Evolutionary conservation across 2,329 filamentous ascomycete genomes (phyloP).

Genomic region (Bipolaris cookei): DNA sequence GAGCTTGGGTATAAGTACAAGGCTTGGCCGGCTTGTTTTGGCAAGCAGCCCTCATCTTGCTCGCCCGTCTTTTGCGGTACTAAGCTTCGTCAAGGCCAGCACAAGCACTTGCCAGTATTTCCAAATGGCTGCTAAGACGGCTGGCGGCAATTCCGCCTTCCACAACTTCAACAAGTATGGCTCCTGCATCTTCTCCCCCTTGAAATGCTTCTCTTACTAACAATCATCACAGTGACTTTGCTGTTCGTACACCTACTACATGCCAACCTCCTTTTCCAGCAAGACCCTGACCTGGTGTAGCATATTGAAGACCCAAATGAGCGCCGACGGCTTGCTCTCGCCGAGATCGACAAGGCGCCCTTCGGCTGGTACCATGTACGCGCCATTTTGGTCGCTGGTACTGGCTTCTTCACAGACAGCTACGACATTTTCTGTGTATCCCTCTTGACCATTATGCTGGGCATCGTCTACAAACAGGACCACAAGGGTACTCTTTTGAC

Average conservation of each 20-base stretch:
- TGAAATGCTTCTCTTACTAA: not conserved
- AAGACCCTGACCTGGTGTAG: not conserved
- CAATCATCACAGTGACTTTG: slow-evolving; percentile 28
- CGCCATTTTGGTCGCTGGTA: slow-evolving; percentile 77
- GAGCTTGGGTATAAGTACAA: slow-evolving; percentile 17
- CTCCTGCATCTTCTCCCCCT: not conserved
- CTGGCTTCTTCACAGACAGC: slow-evolving; percentile 86
- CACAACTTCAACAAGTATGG: slow-evolving; percentile 36
- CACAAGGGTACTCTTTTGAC: slow-evolving; percentile 62
- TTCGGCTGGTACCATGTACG: slow-evolving; percentile 85
- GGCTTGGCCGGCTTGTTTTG: slow-evolving; percentile 13
- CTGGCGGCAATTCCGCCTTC: slow-evolving; percentile 34
- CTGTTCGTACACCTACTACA: slow-evolving; percentile 23
- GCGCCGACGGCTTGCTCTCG: slow-evolving; percentile 77
- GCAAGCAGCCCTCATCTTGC: slow-evolving; percentile 4
- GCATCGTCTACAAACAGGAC: slow-evolving; percentile 73
- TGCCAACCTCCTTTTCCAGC: not conserved
- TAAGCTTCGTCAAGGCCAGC: slow-evolving; percentile 20
- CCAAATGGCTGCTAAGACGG: slow-evolving; percentile 26
- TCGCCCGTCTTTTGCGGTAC: slow-evolving; percentile 4
- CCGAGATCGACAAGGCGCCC: slow-evolving; percentile 80
- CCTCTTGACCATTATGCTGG: slow-evolving; percentile 68
- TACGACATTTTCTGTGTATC: slow-evolving; percentile 67
- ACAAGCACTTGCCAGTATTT: slow-evolving; percentile 19
- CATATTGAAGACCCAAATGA: slow-evolving; percentile 74